Evolutionary conservation across 257 asterid genomes (phyloP).

Genomic region (Solanum virginianum): DNA sequence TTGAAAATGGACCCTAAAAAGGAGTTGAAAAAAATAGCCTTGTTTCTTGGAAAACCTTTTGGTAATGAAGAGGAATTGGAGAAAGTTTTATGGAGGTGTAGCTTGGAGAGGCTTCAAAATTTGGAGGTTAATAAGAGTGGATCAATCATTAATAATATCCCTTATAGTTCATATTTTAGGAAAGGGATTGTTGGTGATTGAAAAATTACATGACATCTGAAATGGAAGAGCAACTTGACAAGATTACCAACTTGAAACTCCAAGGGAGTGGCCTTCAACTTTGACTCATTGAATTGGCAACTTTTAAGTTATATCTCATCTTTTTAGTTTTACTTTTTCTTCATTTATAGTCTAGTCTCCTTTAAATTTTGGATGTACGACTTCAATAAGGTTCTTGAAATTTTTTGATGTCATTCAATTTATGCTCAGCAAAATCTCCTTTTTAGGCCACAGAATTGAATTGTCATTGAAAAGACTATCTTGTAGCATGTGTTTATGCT

Average conservation of each 20-base stretch:
- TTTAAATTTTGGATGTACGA: no score
- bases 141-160: rapidly evolving
- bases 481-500: no score
- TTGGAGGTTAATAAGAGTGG: background rate
- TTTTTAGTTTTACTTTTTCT: no score
- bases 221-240: background rate
- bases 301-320: no score
- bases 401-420: no score
- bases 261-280: background rate
- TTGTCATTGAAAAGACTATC: no score
- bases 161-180: background rate
- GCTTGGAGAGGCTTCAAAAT: background rate
- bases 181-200: background rate
- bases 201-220: background rate
- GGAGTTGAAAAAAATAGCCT: no score
- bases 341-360: no score
- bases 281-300: background rate
- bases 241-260: background rate
- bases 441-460: no score
- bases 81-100: background rate
- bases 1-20: no score
- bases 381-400: no score
- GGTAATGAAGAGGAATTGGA: background rate
- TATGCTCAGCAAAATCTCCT: no score
- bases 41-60: background rate